A percentile compares a stretch with the other conserved stretches of the same genome.
Conservation (phyloP, 257 asterid species). For the Hygrophila difformis region DNA sequence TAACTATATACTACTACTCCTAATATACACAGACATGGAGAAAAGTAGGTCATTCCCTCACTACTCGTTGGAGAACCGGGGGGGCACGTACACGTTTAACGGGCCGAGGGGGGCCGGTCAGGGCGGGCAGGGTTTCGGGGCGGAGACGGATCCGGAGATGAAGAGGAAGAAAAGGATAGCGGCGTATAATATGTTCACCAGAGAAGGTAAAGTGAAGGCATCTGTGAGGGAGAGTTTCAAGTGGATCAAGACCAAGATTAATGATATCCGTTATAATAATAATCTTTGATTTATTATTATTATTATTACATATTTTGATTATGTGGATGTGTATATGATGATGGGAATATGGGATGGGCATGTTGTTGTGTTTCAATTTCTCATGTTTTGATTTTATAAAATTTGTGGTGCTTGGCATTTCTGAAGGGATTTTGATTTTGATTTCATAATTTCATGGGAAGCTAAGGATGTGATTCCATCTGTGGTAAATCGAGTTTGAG, state of each 20-base stretch:
- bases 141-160: conserved; percentile 44
- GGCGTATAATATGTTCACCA: conserved; percentile 49
- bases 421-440: no score
- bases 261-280: conserved; percentile 34
- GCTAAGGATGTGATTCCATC: no score
- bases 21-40: conserved; percentile 30
- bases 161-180: conserved; percentile 83
- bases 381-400: no score
- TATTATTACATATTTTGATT: no score
- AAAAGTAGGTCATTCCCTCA: conserved; percentile 58
- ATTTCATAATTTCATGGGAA: no score
- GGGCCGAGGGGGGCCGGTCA: conserved; percentile 37
- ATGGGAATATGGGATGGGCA: no score
- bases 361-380: no score
- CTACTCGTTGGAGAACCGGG: conserved; percentile 26
- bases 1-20: no score
- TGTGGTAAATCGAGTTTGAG: no score
- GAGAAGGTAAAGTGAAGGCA: conserved; percentile 63
- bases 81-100: conserved; percentile 41
- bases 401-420: no score
- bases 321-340: no score
- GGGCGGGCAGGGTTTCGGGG: conserved; percentile 20
- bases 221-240: conserved; percentile 59
- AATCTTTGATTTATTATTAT: no score
- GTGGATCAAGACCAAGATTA: conserved; percentile 69